A percentile compares a stretch with the other conserved stretches of the same genome.
Evolutionary conservation across 1,139 yeast species (phyloP).

Genomic region (Yamadazyma triangularis): DNA sequence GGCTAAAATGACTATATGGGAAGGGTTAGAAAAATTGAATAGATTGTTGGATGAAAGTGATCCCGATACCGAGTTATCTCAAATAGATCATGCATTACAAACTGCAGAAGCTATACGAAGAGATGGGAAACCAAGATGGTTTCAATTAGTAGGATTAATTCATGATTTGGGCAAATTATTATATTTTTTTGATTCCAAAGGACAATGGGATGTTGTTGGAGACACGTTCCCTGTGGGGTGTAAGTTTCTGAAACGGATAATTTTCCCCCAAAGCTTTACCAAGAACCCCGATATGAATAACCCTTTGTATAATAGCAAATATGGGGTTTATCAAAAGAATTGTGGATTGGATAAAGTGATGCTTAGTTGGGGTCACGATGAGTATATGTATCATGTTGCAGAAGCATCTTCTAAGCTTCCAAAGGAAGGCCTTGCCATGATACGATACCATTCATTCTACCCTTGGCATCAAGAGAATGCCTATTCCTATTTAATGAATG

Average conservation of each 20-base stretch:
- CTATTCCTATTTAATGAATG: constrained; percentile 61
- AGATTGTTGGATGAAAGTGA: constrained; percentile 66
- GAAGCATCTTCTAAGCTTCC: constrained; percentile 61
- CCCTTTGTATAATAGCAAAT: constrained; percentile 62
- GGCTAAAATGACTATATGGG: constrained; percentile 71
- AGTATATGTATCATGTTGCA: constrained; percentile 71
- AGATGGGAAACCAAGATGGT: constrained; percentile 71
- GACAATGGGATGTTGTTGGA: constrained; percentile 84
- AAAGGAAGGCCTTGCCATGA: constrained; percentile 67
- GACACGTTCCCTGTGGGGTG: constrained; percentile 79
- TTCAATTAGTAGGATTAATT: constrained; percentile 67
- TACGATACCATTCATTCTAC: constrained; percentile 68
- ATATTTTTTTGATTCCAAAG: constrained; percentile 66
- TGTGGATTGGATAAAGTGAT: constrained; percentile 70
- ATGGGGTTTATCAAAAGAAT: constrained; percentile 59
- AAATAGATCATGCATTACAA: constrained; percentile 71
- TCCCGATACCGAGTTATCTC: constrained; percentile 72
- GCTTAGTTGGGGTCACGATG: constrained; percentile 80
- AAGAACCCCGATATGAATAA: constrained; percentile 58
- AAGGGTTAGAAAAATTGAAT: constrained; percentile 59
- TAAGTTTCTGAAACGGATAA: constrained; percentile 54
- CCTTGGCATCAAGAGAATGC: constrained; percentile 77
- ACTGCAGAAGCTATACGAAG: constrained; percentile 71
- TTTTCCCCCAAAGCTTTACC: constrained; percentile 57
- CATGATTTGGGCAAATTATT: constrained; percentile 69